Base-by-base conservation (phyloP, 495 filamentous ascomycete species). In the Podospora tetraspora region DNA sequence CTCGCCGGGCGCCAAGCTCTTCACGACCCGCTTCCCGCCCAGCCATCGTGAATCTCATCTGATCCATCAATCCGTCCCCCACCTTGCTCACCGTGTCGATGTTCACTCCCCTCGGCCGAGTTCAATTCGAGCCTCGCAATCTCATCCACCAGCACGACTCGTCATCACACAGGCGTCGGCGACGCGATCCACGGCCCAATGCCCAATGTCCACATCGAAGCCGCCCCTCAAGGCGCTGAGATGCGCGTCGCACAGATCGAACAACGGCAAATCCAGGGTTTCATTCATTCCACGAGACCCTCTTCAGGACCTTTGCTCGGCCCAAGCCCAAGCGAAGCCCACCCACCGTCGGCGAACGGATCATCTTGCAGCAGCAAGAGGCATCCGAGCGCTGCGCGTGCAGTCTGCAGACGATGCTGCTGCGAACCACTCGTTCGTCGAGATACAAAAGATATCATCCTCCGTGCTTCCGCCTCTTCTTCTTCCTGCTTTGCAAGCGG, bases 331-430 rank as follows among this genome's bases (percentile, higher is more conserved):
- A 52, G 16, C 43, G 43, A 52, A 52, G 43, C 19, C 16, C 43
- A 52, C 16, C 43, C 43, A 24, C 52, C 56, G 63, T 22, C 29
- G 43, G 63, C 63, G 63, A 65, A 65, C 63, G 32, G 63, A 65
- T 65, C 52, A 56, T 65, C 52, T 9, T 59, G 63, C 63, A 65
- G 63, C 25, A 43, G 13, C 22, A 32, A 32, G 27, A 62, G 19
- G 22, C 29, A 65, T 58, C 63, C 63, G 63, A 58, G 63, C 63
- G 62, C 62, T n/a, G n/a, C n/a, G n/a, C n/a, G n/a, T n/a, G 37
- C 37, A 52, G 37, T 25, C 25, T 25, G 25, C 25, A 25, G 25
- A n/a, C 43, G n/a, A n/a, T n/a, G n/a, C 16, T 19, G 37, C 37
- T 43, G 43, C 43, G 43, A 52, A 52, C 43, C 43, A 52, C 43